These are phyloP conservation scores for Aspergillus asperescens DNA, from an alignment of 495 filamentous ascomycete genomes.

Conservation along the genomic window DNA sequence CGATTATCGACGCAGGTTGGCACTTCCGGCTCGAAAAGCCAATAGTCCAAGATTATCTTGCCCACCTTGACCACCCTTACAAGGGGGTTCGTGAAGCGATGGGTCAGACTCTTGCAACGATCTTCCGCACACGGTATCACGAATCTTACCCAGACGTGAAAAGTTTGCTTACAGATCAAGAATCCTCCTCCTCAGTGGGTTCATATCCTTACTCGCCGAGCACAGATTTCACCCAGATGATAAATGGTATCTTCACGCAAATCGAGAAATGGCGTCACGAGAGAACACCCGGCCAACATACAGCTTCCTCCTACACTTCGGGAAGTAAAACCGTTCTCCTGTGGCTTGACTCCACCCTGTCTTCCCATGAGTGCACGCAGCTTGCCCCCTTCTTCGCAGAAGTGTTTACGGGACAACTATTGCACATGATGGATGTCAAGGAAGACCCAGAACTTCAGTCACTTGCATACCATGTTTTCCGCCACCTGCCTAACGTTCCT, in stretches of 20 bases:
- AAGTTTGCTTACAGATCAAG: conserved; percentile 70
- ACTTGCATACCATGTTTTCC: conserved; percentile 94
- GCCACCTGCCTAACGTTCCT: conserved; percentile 93
- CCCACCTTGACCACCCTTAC: conserved; percentile 94
- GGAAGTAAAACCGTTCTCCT: conserved; percentile 93
- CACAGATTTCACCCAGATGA: conserved; percentile 64
- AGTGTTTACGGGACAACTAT: conserved; percentile 79
- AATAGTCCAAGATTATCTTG: conserved; percentile 81
- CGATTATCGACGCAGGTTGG: conserved; percentile 86
- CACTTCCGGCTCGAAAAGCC: conserved; percentile 93
- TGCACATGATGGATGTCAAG: conserved; percentile 99
- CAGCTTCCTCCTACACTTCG: conserved; percentile 88
- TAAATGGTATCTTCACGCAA: conserved; percentile 70
- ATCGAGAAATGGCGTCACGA: conserved; percentile 85
- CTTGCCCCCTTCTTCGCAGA: conserved; percentile 87
- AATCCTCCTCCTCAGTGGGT: conserved; percentile 73
- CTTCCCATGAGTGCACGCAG: conserved; percentile 87
- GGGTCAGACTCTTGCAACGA: conserved; percentile 77
- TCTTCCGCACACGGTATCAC: conserved; percentile 85
- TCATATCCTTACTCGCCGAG: conserved; percentile 75
- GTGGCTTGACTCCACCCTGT: conserved; percentile 89
- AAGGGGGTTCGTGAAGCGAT: conserved; percentile 95
- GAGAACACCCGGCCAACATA: conserved; percentile 83
- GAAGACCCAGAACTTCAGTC: conserved; percentile 95
- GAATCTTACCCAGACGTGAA: conserved; percentile 81